A percentile compares a stretch with the other conserved stretches of the same genome.
phyloP scores from a whole-genome alignment of 2,329 filamentous ascomycete genomes.

The Botrytis medusae region DNA sequence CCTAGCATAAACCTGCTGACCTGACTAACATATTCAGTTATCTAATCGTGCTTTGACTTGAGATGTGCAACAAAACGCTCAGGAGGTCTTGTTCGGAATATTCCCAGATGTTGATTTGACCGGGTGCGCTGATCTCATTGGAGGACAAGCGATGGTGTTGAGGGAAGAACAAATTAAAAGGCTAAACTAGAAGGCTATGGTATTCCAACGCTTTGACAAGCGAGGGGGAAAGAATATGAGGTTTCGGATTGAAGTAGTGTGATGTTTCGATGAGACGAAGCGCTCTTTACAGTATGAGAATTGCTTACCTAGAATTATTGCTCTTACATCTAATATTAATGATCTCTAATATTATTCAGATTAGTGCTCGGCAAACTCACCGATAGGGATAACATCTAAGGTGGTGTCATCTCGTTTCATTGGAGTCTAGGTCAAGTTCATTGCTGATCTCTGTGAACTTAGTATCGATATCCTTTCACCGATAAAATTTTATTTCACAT shows the following conservation, averaged over 20 bases:
- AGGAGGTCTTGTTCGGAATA: background rate
- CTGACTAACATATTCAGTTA: background rate
- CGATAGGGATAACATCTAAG: background rate
- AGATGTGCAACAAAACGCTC: background rate
- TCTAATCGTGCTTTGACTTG: constrained; percentile 1
- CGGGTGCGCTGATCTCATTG: background rate
- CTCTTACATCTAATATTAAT: background rate
- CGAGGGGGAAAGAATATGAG: background rate
- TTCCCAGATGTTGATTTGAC: background rate
- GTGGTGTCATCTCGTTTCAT: background rate
- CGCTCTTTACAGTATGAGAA: background rate
- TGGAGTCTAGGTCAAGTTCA: background rate
- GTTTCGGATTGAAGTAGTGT: background rate
- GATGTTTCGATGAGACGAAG: background rate
- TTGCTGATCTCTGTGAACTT: background rate
- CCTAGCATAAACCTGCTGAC: background rate
- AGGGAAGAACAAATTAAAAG: background rate
- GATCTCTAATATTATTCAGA: background rate
- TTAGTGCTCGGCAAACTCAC: background rate
- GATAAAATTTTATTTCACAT: background rate
- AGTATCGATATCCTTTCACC: too few relatives aligned
- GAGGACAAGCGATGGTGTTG: background rate
- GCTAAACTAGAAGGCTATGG: background rate
- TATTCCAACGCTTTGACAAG: background rate
- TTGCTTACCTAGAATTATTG: background rate